Conservation (phyloP, 305 asterid genomes). For the Petunia hybrid region DNA sequence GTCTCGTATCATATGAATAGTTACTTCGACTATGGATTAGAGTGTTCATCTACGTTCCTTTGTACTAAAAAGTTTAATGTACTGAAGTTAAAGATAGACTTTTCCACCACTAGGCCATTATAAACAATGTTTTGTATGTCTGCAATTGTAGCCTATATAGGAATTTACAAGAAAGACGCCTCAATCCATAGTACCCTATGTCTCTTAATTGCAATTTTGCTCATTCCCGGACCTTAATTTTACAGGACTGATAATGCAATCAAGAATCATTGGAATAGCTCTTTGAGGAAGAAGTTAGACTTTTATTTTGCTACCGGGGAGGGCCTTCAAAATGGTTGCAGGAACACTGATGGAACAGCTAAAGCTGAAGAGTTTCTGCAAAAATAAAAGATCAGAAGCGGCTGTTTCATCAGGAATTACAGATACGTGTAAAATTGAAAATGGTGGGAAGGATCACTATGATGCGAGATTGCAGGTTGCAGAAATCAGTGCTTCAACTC, state of each 20-base stretch:
- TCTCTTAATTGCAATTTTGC: slow-evolving; percentile 18
- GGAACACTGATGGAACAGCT: slow-evolving; percentile 45
- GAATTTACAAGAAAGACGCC: background rate
- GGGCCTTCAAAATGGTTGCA: slow-evolving; percentile 49
- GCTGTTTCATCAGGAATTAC: slow-evolving; percentile 54
- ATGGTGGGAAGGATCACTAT: slow-evolving; percentile 48
- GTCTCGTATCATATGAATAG: background rate
- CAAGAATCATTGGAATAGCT: slow-evolving; percentile 99
- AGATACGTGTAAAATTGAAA: slow-evolving; percentile 49
- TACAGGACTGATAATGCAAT: slow-evolving; percentile 96
- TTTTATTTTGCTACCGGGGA: slow-evolving; percentile 83
- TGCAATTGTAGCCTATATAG: slow-evolving; percentile 12
- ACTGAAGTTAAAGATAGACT: background rate
- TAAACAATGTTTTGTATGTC: background rate
- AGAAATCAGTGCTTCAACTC: slow-evolving; percentile 52
- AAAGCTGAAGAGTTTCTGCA: slow-evolving; percentile 45
- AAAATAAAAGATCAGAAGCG: slow-evolving; percentile 48
- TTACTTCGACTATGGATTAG: background rate
- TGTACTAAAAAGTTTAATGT: too few relatives aligned
- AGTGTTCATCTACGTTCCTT: too few relatives aligned
- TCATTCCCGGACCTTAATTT: slow-evolving; percentile 9
- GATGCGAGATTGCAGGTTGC: slow-evolving; percentile 41
- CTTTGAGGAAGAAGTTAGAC: slow-evolving; percentile 88
- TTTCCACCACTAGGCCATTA: background rate
- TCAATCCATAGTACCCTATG: background rate